phyloP scores from a whole-genome alignment of 441 rosid species.

The Aleurites moluccanus region DNA sequence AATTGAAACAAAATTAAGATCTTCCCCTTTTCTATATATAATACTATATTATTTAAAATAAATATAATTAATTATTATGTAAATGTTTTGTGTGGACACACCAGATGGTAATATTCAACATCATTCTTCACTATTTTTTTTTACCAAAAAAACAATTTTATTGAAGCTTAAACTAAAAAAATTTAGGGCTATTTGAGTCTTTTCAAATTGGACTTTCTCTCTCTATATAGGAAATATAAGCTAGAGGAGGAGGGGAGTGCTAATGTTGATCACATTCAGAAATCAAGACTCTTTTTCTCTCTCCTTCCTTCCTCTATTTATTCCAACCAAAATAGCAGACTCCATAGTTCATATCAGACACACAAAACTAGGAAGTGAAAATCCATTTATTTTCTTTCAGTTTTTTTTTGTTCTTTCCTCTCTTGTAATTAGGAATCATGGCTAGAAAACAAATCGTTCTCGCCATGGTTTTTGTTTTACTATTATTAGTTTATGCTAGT shows the following conservation, averaged over 20 bases:
- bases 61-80: not conserved
- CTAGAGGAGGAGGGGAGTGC: not conserved
- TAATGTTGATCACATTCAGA: conserved; percentile 14
- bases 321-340: conserved; percentile 28
- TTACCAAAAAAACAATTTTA: too few species aligned
- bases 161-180: not conserved
- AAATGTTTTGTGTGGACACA: not conserved
- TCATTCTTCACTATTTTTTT: too few species aligned
- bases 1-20: conserved; percentile 6
- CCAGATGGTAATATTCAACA: not conserved
- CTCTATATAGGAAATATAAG: not conserved
- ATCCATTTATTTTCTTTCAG: not conserved
- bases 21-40: not conserved
- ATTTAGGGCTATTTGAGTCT: conserved; percentile 16
- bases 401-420: conserved; percentile 5
- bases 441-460: conserved; percentile 35
- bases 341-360: conserved; percentile 21
- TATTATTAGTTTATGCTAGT: conserved; percentile 14
- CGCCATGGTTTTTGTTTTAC: conserved; percentile 24
- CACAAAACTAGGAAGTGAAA: conserved; percentile 23
- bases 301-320: conserved; percentile 46
- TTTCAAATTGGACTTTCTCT: not conserved
- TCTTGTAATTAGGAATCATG: conserved; percentile 25
- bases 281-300: not conserved
- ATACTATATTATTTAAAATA: too few species aligned